phyloP scores from a whole-genome alignment of 495 filamentous ascomycete genomes.

The Umbilicaria muhlenbergii region DNA sequence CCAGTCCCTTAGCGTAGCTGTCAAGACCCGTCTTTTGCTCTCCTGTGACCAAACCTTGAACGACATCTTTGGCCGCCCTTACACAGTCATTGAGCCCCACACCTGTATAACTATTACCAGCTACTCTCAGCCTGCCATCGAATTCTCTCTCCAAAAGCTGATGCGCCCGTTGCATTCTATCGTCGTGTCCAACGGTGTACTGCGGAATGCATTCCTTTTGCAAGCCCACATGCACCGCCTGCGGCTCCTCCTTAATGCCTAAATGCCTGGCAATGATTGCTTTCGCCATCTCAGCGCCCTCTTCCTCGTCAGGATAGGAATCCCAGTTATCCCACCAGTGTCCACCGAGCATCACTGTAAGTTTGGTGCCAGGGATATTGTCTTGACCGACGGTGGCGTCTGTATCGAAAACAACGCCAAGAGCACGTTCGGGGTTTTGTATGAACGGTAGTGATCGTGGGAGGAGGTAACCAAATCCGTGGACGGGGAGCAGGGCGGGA shows the following conservation, averaged over 20 bases:
- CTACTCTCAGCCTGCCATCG: conserved; percentile 49
- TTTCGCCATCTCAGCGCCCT: conserved; percentile 52
- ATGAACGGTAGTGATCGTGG: conserved; percentile 49
- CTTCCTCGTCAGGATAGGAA: conserved; percentile 40
- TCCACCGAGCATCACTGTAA: conserved; percentile 91
- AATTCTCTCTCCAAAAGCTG: conserved; percentile 39
- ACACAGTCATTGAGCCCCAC: conserved; percentile 55
- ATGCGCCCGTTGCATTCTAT: conserved; percentile 43
- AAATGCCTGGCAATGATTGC: conserved; percentile 58
- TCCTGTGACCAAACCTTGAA: conserved; percentile 17
- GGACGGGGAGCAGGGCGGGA: conserved; percentile 42
- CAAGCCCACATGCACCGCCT: conserved; percentile 39
- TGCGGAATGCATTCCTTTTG: conserved; percentile 79
- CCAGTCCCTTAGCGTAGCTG: conserved; percentile 7
- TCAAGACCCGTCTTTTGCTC: conserved; percentile 19
- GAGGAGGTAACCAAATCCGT: conserved; percentile 86
- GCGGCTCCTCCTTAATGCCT: conserved; percentile 42
- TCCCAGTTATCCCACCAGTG: conserved; percentile 72
- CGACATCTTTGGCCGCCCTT: conserved; percentile 27
- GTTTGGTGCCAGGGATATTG: conserved; percentile 52
- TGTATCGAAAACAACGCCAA: conserved; percentile 87
- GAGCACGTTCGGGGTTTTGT: conserved; percentile 66
- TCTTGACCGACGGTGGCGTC: conserved; percentile 42
- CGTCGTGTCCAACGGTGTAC: conserved; percentile 61
- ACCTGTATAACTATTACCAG: conserved; percentile 59